Evolutionary conservation across 257 asterid genomes (phyloP), one percentile per base, ranked within the genome.

Genomic region (Schizonepeta tenuifolia): DNA sequence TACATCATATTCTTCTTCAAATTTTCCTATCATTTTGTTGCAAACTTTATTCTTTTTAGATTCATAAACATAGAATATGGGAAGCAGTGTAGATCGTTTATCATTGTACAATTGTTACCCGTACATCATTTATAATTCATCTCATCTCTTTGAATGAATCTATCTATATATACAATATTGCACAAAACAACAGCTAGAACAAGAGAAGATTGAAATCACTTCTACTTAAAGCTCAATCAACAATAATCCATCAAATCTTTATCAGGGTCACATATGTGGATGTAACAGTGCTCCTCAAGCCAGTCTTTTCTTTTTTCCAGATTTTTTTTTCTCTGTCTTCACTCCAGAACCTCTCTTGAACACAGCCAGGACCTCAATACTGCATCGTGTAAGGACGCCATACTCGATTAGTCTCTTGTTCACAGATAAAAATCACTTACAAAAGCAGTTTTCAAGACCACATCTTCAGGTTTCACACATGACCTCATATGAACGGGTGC

Each of bases 341-440:
- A 69, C 84, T 75, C 74, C 79, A 0, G 83, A 36, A 67, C 91
- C 86, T 80, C 96, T 89, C 78, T 82, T 89, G 78, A 93, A 93
- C 79, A 93, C 92, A 7, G 96, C 96, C 73, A 93, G 78, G 78
- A 91, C 80, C 91, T 91, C 97, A 69, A 93, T 84, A 75, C 98
- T 91, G 96, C 92, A 86, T 47, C 71, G 65, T 35, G 43, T 50
- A 65, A 79, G 65, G 76, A 70, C 26, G 61, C 53, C 57, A 44
- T 12, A 57, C 79, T 67, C 22, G 41, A 72, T 51, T 67, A 56
- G 66, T 28, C 50, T 61, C 43, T 60, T 14, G 54, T 71, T 43
- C 72, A 41, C 49, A 55, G 38, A 57, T 35, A 71, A 73, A 22
- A 73, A 22, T 67, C 71, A 58, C 31, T 7, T 17, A 38, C 18